Evolutionary conservation across 108 stramenopile genomes (phyloP).

Genomic region (Cyclotella choctawhatcheeana): DNA sequence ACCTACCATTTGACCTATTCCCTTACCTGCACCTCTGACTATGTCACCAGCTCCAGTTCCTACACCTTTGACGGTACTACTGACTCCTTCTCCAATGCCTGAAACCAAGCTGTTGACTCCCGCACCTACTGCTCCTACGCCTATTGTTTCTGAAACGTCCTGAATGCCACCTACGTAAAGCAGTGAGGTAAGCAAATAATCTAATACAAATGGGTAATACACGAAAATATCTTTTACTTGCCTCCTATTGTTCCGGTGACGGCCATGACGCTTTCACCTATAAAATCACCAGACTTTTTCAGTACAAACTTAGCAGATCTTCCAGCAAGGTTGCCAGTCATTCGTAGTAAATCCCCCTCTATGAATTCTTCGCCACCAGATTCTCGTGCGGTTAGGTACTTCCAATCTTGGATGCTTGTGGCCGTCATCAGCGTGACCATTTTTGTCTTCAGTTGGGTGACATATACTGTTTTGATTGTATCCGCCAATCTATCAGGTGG

Average conservation of each 20-base stretch:
- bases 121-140: constrained; percentile 75
- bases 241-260: constrained; percentile 68
- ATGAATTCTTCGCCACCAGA: constrained; percentile 83
- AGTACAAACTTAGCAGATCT: constrained; percentile 70
- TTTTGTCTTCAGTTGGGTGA: constrained; percentile 81
- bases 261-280: constrained; percentile 69
- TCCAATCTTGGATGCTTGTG: constrained; percentile 89
- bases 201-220: too few species aligned
- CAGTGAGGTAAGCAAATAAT: too few species aligned
- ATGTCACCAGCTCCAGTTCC: constrained; percentile 80
- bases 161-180: too few species aligned
- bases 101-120: constrained; percentile 88
- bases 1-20: constrained; percentile 83
- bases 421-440: constrained; percentile 75
- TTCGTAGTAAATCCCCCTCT: constrained; percentile 86
- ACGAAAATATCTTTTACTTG: too few species aligned
- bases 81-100: constrained; percentile 87
- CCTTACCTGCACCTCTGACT: constrained; percentile 81
- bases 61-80: constrained; percentile 79
- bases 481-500: constrained; percentile 84
- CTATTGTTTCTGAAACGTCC: constrained; percentile 69
- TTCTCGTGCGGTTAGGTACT: constrained; percentile 76
- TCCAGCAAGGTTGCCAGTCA: constrained; percentile 85
- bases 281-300: constrained; percentile 66
- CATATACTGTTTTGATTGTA: constrained; percentile 72